Conservation (phyloP, 2,329 filamentous ascomycete species). For the Ophioceras dolichostomum region DNA sequence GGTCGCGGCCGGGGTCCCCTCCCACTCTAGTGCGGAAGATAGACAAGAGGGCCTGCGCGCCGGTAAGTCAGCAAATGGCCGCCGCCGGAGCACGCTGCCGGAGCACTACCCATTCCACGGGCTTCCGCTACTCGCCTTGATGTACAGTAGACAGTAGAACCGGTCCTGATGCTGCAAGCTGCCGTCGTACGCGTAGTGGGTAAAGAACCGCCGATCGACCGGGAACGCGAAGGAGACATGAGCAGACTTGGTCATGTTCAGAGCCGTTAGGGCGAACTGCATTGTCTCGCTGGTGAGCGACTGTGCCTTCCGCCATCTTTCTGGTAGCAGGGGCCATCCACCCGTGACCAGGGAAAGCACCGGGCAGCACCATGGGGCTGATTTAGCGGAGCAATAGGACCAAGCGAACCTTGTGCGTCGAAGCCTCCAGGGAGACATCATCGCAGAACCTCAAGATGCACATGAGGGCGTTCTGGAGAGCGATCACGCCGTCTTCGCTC, state of each 20-base stretch:
- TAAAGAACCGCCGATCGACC: constrained; percentile 58
- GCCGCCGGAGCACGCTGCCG: too few relatives aligned
- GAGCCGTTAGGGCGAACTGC: constrained; percentile 61
- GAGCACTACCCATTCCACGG: too few relatives aligned
- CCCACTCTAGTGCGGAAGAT: constrained; percentile 57
- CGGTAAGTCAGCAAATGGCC: too few relatives aligned
- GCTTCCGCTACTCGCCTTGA: constrained; percentile 39
- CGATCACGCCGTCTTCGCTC: constrained; percentile 57
- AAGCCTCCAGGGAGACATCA: constrained; percentile 62
- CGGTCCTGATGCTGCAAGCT: constrained; percentile 36
- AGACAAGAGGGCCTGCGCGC: constrained; percentile 59
- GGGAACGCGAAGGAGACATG: constrained; percentile 63
- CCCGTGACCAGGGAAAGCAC: too few relatives aligned
- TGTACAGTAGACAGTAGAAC: constrained; percentile 67
- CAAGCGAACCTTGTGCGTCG: constrained; percentile 46
- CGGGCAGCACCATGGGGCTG: too few relatives aligned
- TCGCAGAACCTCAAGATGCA: constrained; percentile 74
- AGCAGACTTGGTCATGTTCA: constrained; percentile 72
- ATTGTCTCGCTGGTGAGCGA: too few relatives aligned
- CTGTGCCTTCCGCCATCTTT: too few relatives aligned
- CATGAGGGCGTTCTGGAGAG: constrained; percentile 59
- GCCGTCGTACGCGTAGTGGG: constrained; percentile 55
- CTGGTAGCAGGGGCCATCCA: too few relatives aligned
- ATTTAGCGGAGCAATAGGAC: not conserved
- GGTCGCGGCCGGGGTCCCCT: constrained; percentile 41